These are phyloP conservation scores for Hanseniaspora mollemarum DNA, from an alignment of 805 yeast genomes.

Conservation along the genomic window DNA sequence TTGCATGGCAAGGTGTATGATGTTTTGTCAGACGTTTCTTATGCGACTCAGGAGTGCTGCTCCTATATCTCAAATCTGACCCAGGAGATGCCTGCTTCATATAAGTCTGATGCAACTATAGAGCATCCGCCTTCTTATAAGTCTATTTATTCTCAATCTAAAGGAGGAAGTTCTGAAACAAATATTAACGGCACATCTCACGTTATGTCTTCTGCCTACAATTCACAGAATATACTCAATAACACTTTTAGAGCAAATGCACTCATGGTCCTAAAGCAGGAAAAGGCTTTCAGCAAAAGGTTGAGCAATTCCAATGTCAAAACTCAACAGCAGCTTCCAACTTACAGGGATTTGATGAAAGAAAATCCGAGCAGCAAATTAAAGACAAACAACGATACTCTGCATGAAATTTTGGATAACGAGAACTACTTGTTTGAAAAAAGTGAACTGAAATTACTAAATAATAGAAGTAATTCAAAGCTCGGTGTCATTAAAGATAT, in stretches of 20 bases:
- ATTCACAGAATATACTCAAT: background rate
- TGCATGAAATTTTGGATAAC: background rate
- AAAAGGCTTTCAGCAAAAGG: background rate
- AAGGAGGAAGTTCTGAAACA: background rate
- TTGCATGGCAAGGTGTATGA: background rate
- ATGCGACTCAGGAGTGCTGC: background rate
- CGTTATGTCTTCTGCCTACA: background rate
- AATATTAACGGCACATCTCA: background rate
- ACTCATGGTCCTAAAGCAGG: background rate
- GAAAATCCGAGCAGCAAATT: constrained; percentile 9
- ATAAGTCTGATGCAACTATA: background rate
- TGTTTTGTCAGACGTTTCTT: background rate
- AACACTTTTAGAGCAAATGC: background rate
- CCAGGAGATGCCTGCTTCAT: background rate
- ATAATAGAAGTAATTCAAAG: background rate
- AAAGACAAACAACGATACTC: background rate
- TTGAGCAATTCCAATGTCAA: no score
- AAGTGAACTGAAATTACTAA: background rate
- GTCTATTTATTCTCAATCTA: background rate
- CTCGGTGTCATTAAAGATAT: background rate
- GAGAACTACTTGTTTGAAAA: background rate
- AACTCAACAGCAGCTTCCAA: background rate
- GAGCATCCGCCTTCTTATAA: constrained; percentile 4
- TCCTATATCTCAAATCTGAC: background rate
- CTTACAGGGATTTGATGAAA: background rate